Evolutionary conservation across 2,329 filamentous ascomycete species (phyloP).

Genomic region (Scleromitrula shiraiana): DNA sequence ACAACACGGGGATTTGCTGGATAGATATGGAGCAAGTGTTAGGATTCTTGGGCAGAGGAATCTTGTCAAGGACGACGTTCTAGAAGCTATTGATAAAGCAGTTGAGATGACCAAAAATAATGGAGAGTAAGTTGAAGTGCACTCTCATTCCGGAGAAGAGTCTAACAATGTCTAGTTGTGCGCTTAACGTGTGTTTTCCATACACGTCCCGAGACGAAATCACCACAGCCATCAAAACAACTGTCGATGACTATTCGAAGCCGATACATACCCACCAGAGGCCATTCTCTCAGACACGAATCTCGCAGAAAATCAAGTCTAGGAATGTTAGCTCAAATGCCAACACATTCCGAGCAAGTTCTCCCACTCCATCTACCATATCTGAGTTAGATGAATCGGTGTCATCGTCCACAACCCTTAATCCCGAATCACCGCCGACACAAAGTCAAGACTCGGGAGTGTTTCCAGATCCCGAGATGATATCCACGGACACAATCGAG

Average conservation of each 20-base stretch:
- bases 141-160: background rate
- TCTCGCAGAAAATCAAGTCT: constrained; percentile 75
- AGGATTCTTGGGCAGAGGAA: constrained; percentile 78
- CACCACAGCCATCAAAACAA: constrained; percentile 77
- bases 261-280: constrained; percentile 58
- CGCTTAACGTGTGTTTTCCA: constrained; percentile 93
- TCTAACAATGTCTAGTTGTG: constrained; percentile 37
- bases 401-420: constrained; percentile 50
- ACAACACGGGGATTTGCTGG: constrained; percentile 86
- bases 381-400: constrained; percentile 41
- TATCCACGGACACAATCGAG: constrained; percentile 73
- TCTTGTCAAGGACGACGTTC: constrained; percentile 76
- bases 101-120: constrained; percentile 84
- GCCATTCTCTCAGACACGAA: constrained; percentile 80
- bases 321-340: constrained; percentile 39
- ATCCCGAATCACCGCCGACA: constrained; percentile 28
- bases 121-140: constrained; percentile 50
- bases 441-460: constrained; percentile 26
- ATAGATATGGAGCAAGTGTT: constrained; percentile 84
- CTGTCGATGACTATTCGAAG: constrained; percentile 77
- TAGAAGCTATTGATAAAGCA: constrained; percentile 80
- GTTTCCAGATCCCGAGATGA: constrained; percentile 74
- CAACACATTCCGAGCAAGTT: constrained; percentile 33
- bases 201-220: constrained; percentile 97
- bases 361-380: constrained; percentile 37